Percentiles rank a stretch among this genome's conserved stretches.
phyloP scores from a whole-genome alignment of 148 eudicot genomes.

The Oxyria digyna region DNA sequence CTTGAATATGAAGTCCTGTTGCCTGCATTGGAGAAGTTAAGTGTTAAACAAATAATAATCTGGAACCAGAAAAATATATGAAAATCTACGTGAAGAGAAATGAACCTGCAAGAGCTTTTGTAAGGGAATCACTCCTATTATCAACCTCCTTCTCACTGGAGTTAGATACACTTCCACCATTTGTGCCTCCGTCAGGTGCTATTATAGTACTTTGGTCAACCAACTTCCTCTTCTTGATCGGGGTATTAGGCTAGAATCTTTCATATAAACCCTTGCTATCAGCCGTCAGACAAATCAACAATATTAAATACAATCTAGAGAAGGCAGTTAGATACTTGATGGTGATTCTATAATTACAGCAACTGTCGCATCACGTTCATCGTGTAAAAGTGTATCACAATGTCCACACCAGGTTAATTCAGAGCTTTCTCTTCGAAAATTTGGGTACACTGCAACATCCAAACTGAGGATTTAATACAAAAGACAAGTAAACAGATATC shows the following conservation, averaged over 20 bases:
- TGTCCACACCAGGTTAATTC: too few species aligned
- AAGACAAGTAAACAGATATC: too few species aligned
- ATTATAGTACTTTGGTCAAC: constrained; percentile 31
- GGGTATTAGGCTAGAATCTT: constrained; percentile 41
- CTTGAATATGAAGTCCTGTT: constrained; percentile 30
- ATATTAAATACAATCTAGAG: too few species aligned
- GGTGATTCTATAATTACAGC: too few species aligned
- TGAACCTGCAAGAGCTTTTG: constrained; percentile 40
- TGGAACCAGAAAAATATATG: neutral
- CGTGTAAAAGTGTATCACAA: too few species aligned
- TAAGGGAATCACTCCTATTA: constrained; percentile 30
- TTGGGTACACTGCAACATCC: too few species aligned
- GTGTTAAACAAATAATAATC: neutral
- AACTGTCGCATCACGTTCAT: too few species aligned
- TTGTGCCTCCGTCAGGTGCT: constrained; percentile 49
- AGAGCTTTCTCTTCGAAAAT: too few species aligned
- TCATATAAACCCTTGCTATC: too few species aligned
- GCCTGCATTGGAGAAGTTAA: constrained; percentile 28
- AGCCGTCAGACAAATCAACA: too few species aligned
- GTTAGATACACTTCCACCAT: constrained; percentile 75
- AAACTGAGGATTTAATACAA: too few species aligned
- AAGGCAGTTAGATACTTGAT: too few species aligned
- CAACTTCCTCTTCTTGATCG: constrained; percentile 70
- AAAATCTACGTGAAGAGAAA: neutral
- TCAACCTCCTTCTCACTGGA: constrained; percentile 41